phyloP scores from a whole-genome alignment of 495 filamentous ascomycete genomes.

The Cudoniella acicularis region DNA sequence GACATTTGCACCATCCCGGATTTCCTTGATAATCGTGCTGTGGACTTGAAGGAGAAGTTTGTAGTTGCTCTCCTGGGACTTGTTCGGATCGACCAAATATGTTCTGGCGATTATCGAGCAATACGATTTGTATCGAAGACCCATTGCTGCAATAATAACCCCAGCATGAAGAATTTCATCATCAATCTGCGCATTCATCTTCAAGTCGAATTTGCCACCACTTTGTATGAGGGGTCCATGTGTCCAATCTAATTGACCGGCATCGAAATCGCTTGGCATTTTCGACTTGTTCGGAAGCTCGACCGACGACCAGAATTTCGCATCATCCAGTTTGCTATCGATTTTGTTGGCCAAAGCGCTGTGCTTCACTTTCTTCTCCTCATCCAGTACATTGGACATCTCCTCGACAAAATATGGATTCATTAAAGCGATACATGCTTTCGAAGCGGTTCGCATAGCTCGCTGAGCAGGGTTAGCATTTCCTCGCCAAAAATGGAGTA shows the following conservation, averaged over 20 bases:
- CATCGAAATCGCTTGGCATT: constrained; percentile 81
- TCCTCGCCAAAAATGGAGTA: constrained; percentile 4
- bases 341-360: constrained; percentile 77
- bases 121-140: constrained; percentile 92
- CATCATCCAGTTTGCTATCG: constrained; percentile 83
- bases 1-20: constrained; percentile 78
- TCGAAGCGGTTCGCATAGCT: constrained; percentile 85
- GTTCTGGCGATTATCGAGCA: constrained; percentile 85
- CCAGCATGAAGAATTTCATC: constrained; percentile 85
- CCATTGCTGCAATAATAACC: constrained; percentile 87
- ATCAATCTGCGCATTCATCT: constrained; percentile 68
- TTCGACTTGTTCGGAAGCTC: constrained; percentile 63
- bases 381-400: constrained; percentile 92
- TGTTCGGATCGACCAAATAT: constrained; percentile 95
- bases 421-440: constrained; percentile 88
- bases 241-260: constrained; percentile 90
- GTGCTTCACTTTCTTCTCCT: constrained; percentile 95
- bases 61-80: constrained; percentile 90
- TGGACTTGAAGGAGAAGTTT: constrained; percentile 85
- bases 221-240: constrained; percentile 91
- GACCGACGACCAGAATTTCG: constrained; percentile 85
- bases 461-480: constrained; percentile 45
- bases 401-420: constrained; percentile 94
- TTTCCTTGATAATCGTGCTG: constrained; percentile 79
- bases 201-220: constrained; percentile 90